These are phyloP conservation scores for Aspergillus thermomutatus DNA, from an alignment of 2,329 filamentous ascomycete species.

Conservation along the genomic window DNA sequence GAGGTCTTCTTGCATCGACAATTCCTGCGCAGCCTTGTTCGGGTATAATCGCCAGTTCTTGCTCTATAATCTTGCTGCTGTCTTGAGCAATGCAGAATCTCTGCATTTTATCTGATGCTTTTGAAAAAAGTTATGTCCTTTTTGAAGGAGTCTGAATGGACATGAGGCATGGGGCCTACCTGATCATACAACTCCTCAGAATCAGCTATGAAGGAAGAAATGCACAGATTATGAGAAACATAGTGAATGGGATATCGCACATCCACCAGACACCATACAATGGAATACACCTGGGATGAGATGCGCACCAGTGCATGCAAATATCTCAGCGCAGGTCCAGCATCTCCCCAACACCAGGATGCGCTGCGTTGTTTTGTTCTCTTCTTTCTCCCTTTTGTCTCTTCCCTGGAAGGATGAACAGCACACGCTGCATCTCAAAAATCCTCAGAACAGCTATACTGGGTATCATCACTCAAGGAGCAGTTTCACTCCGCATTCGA, in stretches of 20 bases:
- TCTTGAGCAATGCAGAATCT: background rate
- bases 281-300: background rate
- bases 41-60: background rate
- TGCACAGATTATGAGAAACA: background rate
- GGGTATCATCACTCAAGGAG: background rate
- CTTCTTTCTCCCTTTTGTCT: background rate
- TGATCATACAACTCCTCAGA: background rate
- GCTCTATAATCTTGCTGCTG: background rate
- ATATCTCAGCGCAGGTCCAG: background rate
- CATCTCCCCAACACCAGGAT: background rate
- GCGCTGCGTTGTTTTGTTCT: background rate
- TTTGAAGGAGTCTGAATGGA: too few species aligned
- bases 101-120: background rate
- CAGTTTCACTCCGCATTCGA: background rate
- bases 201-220: background rate
- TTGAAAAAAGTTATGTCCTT: background rate
- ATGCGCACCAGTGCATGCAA: background rate
- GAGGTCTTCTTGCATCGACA: background rate
- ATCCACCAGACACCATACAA: background rate
- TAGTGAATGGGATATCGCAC: background rate
- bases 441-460: background rate
- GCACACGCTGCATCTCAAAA: background rate
- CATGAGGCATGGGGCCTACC: background rate
- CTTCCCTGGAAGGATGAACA: background rate
- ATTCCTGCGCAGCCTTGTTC: background rate